Base-by-base conservation (phyloP, 2,329 filamentous ascomycete genomes). In the Cadophora sp. region DNA sequence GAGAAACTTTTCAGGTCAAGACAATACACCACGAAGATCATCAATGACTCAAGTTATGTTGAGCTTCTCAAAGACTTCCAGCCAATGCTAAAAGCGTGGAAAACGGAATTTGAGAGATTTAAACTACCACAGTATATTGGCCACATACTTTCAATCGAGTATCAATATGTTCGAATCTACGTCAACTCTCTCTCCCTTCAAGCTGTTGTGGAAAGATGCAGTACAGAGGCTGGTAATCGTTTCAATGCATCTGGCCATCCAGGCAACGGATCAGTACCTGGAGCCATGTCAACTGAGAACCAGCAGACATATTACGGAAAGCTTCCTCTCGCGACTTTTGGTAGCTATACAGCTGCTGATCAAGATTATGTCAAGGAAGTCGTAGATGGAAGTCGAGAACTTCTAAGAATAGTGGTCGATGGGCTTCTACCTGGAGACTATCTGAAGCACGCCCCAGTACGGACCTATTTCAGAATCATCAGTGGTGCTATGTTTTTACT, bases 131-230 rank as follows among this genome's bases (percentile, higher is more conserved):
- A 82, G 24, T 90, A 85, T 70, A 89, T 89, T 71, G 82, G 86
- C 36, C 89, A 94, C 76, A 94, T 98, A 66, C 83, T 99, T 36
- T 91, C 89, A 8, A 97, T 98, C 71, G 96, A 99, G 81, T 97
- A 96, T 76, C 93, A 98, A 76, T 97, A 97, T 77, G 93, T 95
- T 30, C 88, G 95, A 74, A 91, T 97, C 60, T 98, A 98, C 76
- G 87, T 97, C 81, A 97, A 98, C 78, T 97, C 94, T 0, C 84
- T 99, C 1, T 94, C 94, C 1, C 83, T 99, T 1, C 96, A 99
- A 80, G 96, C 96, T 24, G 94, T 98, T 3, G 93, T 98, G 6
- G 95, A 97, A 79, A 88, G 94, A 68, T 97, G 93, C 80, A 95
- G 93, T 7, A 94, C 86, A 68, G 91, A 94, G 70, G 89, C 89